These are phyloP conservation scores for Crithidia mellificae DNA, from an alignment of 208 protist species.

Conservation along the genomic window DNA sequence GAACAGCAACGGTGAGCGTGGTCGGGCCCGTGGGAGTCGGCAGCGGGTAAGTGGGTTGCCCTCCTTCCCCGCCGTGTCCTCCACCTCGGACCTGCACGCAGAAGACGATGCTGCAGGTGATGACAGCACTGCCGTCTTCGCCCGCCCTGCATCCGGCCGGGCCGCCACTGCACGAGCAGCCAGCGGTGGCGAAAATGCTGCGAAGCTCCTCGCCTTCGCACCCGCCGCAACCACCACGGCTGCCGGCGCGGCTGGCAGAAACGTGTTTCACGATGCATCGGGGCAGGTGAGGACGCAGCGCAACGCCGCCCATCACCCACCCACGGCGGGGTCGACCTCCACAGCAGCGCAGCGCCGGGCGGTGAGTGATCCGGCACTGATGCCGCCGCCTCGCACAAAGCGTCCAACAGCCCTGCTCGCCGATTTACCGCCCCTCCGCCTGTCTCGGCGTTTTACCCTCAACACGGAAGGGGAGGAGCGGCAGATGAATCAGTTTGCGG, in stretches of 20 bases:
- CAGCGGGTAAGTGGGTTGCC: not conserved
- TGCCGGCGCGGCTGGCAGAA: not conserved
- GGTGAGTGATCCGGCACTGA: not conserved
- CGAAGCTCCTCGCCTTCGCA: too few relatives aligned
- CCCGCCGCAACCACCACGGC: too few relatives aligned
- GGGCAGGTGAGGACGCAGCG: not conserved
- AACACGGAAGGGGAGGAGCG: slow-evolving; percentile 14
- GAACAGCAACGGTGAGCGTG: too few relatives aligned
- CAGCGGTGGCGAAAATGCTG: too few relatives aligned
- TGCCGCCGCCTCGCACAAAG: slow-evolving; percentile 4
- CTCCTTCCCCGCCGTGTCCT: not conserved
- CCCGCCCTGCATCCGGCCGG: not conserved
- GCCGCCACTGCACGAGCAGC: not conserved
- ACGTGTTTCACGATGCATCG: not conserved
- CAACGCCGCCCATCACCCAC: not conserved
- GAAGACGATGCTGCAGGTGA: not conserved
- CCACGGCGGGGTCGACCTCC: not conserved
- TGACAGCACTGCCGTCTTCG: not conserved
- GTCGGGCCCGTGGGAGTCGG: not conserved
- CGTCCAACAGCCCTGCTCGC: not conserved
- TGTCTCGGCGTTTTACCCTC: slow-evolving; percentile 21
- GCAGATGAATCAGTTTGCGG: slow-evolving; percentile 28
- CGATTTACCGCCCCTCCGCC: slow-evolving; percentile 20
- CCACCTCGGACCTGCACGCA: not conserved
- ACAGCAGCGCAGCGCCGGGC: not conserved